phyloP scores from a whole-genome alignment of 345 rosid genomes.

The Salix viminalis region DNA sequence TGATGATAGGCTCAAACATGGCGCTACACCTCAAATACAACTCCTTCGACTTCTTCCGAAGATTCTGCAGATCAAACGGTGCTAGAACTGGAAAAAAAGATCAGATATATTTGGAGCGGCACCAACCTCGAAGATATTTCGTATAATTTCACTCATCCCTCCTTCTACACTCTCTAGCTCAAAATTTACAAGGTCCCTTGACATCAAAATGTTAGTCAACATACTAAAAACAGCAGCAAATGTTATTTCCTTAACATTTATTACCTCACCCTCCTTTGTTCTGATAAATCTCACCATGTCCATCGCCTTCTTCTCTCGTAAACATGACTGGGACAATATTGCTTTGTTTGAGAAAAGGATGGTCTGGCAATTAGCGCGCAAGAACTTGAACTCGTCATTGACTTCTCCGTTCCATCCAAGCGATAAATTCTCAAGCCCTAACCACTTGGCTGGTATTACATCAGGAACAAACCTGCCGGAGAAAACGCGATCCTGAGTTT shows the following conservation, averaged over 20 bases:
- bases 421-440: slow-evolving; percentile 20
- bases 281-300: slow-evolving; percentile 24
- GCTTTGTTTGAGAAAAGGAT: slow-evolving; percentile 33
- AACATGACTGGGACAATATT: slow-evolving; percentile 8
- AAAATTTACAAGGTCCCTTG: slow-evolving; percentile 24
- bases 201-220: slow-evolving; percentile 29
- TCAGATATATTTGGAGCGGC: slow-evolving; percentile 38
- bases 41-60: slow-evolving; percentile 22
- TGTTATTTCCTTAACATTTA: slow-evolving; percentile 24
- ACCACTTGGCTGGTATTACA: slow-evolving; percentile 23
- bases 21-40: slow-evolving; percentile 8
- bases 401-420: slow-evolving; percentile 30
- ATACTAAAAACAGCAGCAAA: slow-evolving; percentile 27
- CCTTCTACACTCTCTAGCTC: slow-evolving; percentile 16
- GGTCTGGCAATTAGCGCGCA: slow-evolving; percentile 17
- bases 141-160: slow-evolving; percentile 17
- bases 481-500: slow-evolving; percentile 24
- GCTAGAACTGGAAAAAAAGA: slow-evolving; percentile 30
- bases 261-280: slow-evolving; percentile 25
- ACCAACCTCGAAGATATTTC: slow-evolving; percentile 18
- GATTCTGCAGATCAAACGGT: slow-evolving; percentile 27
- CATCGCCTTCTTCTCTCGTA: slow-evolving; percentile 24
- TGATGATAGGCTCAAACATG: slow-evolving; percentile 16
- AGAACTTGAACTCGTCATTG: slow-evolving; percentile 21
- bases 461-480: slow-evolving; percentile 36